Evolutionary conservation across 2,329 filamentous ascomycete genomes (phyloP), one percentile per base, ranked within the genome.

Genomic region (Stemphylium beticola): DNA sequence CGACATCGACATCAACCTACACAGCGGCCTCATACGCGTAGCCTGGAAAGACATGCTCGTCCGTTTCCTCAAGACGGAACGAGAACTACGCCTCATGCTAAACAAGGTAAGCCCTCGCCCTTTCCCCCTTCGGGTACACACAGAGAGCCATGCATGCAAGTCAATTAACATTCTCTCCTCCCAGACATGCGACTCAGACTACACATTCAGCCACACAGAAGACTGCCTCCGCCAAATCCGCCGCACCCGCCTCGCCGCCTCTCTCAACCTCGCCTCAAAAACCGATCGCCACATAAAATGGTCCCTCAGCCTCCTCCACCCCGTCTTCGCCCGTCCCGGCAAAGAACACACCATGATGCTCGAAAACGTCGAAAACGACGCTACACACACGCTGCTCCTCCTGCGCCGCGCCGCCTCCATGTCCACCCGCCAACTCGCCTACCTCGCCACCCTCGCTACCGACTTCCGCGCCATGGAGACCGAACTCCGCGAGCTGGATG

Each of bases 171-270:
- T 11, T 22, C 22, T 11, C 26, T 29, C 4, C 2, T 29, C 3
- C 15, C 36, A 68, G 61, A 68, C 64, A 43, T 40, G 26, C 22
- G 33, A 58, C 5, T 57, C 57, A 0, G 9, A 1, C 0, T 69
- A 63, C 32, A 70, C 70, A 1, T 73, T 63, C 45, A 59, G 49
- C 29, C 60, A 60, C 38, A 15, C 47, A 11, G 69, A 71, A 58
- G 70, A 74, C 46, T 70, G 68, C 46, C 49, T 74, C 2, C 64
- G 70, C 17, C 43, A 57, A 2, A 37, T 68, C 1, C 66, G 71
- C n/a, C 68, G 71, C n/a, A 50, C 60, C 12, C 61, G 62, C 1
- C 43, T 72, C 6, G 57, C 58, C 8, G 36, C 58, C 4, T 36
- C 53, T 0, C 64, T 72, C 1, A 45, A 69, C n/a, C 46, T 41